These are phyloP conservation scores for Agaricus blazei DNA, from an alignment of 768 basidiomycete species.

Conservation along the genomic window DNA sequence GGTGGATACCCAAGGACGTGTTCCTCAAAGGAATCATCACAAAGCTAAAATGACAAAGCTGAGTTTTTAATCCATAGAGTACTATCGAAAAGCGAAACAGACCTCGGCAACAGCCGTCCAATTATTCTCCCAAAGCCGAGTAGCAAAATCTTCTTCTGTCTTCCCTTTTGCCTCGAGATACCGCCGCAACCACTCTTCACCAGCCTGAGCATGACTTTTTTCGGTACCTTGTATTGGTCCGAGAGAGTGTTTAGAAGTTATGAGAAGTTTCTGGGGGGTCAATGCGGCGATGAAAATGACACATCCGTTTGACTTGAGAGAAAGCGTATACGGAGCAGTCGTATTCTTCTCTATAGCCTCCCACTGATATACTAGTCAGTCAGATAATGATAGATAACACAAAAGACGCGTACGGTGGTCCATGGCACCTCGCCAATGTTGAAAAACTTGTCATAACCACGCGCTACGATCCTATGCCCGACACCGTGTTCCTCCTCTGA, in stretches of 20 bases:
- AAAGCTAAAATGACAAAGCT: slow-evolving; percentile 56
- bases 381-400: slow-evolving; percentile 2
- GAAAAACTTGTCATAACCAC: slow-evolving; percentile 99
- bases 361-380: slow-evolving; percentile 51
- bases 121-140: slow-evolving; percentile 69
- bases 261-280: slow-evolving; percentile 63
- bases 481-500: slow-evolving; percentile 13
- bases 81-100: slow-evolving; percentile 14
- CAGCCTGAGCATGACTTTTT: slow-evolving; percentile 74
- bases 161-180: slow-evolving; percentile 59
- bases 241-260: slow-evolving; percentile 91
- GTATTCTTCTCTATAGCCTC: slow-evolving; percentile 63
- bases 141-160: slow-evolving; percentile 72
- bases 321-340: slow-evolving; percentile 73
- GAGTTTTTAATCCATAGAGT: neutral
- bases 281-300: slow-evolving; percentile 93
- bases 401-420: slow-evolving; percentile 64
- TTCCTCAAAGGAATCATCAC: slow-evolving; percentile 96
- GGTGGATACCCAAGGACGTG: slow-evolving; percentile 84
- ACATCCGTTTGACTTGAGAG: slow-evolving; percentile 94
- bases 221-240: slow-evolving; percentile 43
- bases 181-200: slow-evolving; percentile 75
- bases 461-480: slow-evolving; percentile 62
- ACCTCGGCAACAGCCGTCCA: slow-evolving; percentile 94
- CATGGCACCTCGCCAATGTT: slow-evolving; percentile 96